Evolutionary conservation across 1,139 yeast genomes (phyloP), one percentile per base, ranked within the genome.

Genomic region (Taphrina confusa): DNA sequence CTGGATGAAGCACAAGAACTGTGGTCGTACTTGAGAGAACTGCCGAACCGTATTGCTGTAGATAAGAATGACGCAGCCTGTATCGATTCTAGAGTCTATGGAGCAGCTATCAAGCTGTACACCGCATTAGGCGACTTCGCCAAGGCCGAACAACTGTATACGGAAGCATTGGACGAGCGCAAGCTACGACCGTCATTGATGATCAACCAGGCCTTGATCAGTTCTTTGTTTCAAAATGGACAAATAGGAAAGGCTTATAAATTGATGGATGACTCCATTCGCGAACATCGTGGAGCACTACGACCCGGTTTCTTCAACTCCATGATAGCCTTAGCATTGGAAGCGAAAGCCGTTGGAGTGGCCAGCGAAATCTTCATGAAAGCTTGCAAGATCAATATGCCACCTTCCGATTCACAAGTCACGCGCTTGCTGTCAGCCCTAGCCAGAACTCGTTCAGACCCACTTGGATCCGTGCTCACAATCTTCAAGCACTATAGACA

Each of bases 321-420:
- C 45, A 42, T 54, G 33, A 33, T 54, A 12, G 51, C 44, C 16
- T 33, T 54, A n/a, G 58, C 58, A 25, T 14, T 54, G 42, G 58
- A 54, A 16, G 58, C 58, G 16, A 22, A 54, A 8, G 58, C 58
- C 12, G 27, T 54, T 4, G 58, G 58, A 8, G 58, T 54, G 11
- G 58, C 58, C 5, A 44, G 44, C 6, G 58, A 54, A 20, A 46
- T 54, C 14, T 54, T 33, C 51, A 54, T 54, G 58, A 54, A 54
- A 14, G 51, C 50, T 5, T 54, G 58, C 37, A 31, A 45, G 20
- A 25, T 42, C 16, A 12, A 28, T n/a, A 54, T 54, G 58, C 25
- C 40, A 4, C 51, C 49, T 16, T 12, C 31, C 9, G 44, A 47
- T 11, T 4, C 51, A 6, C 51, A 33, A 16, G 37, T 54, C 36